Conservation (phyloP, 257 asterid genomes). For the Lycium barbarum region DNA sequence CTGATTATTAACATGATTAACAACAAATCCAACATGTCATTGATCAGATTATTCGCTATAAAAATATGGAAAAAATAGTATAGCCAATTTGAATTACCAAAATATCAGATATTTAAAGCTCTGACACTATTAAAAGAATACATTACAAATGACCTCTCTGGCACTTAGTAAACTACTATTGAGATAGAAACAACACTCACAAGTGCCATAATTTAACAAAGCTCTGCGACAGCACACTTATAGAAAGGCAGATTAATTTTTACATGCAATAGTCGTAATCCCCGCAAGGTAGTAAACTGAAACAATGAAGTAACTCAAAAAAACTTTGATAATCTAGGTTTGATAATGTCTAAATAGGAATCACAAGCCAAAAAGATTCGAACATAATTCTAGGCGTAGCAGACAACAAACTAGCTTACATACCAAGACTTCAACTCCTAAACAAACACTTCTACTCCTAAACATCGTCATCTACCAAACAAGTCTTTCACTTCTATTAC, state of each 20-base stretch:
- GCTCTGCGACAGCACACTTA: neutral
- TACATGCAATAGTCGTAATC: neutral
- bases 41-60: neutral
- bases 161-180: neutral
- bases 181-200: neutral
- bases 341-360: no score
- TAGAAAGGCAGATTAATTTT: neutral
- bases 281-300: neutral
- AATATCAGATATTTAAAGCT: neutral
- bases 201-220: constrained; percentile 10
- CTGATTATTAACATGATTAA: neutral
- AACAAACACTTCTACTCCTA: no score
- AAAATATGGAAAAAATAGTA: neutral
- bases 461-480: no score
- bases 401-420: no score
- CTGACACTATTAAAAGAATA: neutral
- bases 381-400: no score
- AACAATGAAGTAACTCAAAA: neutral
- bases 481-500: no score
- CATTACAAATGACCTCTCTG: neutral
- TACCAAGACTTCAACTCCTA: no score
- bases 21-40: neutral
- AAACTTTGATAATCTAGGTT: neutral
- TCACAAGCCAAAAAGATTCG: no score
- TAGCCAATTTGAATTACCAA: neutral